Base-by-base conservation (phyloP, 805 yeast species). In the Grigorovia yakushimaensis region DNA sequence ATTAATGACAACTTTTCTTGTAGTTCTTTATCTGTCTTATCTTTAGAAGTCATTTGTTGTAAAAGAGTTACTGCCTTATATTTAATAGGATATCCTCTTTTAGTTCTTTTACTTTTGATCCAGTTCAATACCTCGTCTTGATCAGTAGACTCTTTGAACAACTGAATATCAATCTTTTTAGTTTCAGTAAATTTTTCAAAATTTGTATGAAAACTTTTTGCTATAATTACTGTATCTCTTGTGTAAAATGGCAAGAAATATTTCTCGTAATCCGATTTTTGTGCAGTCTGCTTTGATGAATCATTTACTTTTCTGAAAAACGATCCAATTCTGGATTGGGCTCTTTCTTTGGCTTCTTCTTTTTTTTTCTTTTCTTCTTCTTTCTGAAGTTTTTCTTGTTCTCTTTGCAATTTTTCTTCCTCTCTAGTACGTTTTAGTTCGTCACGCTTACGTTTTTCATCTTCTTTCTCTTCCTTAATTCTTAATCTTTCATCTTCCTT, bases 201-300 rank as follows among this genome's bases (percentile, higher is more conserved):
- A 4, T 53, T 39, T 33, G 52, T 30, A 15, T 41, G 47, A 8
- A 45, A 39, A 20, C 41, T 41, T 13, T 47, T 42, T n/a, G 56
- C 57, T 8, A 69, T 41, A 2, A 48, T 46, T 2, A 63, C 61
- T 15, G 67, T 67, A 21, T 62, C 71, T 47, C 65, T 68, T 1
- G 68, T 56, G 47, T 66, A 69, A 49, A 72, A 72, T 13, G 67
- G 68, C 22, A 63, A 54, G 46, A 70, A 70, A 38, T 56, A 52
- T 40, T 60, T 62, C 13, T 62, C 57, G 48, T 62, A 70, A 45
- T 66, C 68, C 6, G 66, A 55, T 24, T 56, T 51, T 1, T 47
- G 51, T 9, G 48, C 40, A 19, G 56, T 47, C 39, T 56, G 61
- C 51, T 45, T 54, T 15, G 50, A 43, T 2, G 55, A 52, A 51